A percentile compares a stretch with the other conserved stretches of the same genome.
These are phyloP conservation scores for Wallemia mellicola DNA, from an alignment of 1,284 basidiomycete species.

Conservation along the genomic window DNA sequence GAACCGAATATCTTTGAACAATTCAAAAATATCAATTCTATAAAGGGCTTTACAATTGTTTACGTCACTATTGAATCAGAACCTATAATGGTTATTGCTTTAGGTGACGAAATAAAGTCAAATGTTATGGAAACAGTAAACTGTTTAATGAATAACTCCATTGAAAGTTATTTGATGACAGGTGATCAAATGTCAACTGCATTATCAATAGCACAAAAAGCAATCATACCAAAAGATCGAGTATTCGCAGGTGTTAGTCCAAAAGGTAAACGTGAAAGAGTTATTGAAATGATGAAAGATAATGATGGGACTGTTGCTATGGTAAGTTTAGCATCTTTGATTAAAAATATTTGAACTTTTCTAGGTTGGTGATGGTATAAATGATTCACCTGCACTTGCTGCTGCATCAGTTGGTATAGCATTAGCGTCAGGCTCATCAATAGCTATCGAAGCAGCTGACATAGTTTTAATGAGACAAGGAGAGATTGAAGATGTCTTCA, in stretches of 20 bases:
- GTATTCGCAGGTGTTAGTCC: constrained; percentile 75
- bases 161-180: constrained; percentile 69
- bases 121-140: constrained; percentile 49
- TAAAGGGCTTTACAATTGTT: constrained; percentile 49
- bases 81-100: constrained; percentile 37
- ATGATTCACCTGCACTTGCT: constrained; percentile 88
- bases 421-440: constrained; percentile 74
- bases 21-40: constrained; percentile 27
- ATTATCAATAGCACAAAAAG: constrained; percentile 49
- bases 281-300: constrained; percentile 44
- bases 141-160: constrained; percentile 53
- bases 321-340: constrained; percentile 22
- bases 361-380: constrained; percentile 93
- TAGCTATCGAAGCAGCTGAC: constrained; percentile 91
- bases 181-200: constrained; percentile 62
- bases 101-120: constrained; percentile 54
- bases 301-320: constrained; percentile 48
- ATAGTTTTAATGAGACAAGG: constrained; percentile 77
- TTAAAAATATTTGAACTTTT: constrained; percentile 1
- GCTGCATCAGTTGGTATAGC: constrained; percentile 88
- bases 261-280: constrained; percentile 58
- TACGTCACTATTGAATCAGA: constrained; percentile 15
- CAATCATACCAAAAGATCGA: constrained; percentile 45
- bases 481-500: constrained; percentile 83
- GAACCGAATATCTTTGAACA: constrained; percentile 8